These are phyloP conservation scores for Microdochium paspali DNA, from an alignment of 2,329 filamentous ascomycete genomes.

Conservation along the genomic window DNA sequence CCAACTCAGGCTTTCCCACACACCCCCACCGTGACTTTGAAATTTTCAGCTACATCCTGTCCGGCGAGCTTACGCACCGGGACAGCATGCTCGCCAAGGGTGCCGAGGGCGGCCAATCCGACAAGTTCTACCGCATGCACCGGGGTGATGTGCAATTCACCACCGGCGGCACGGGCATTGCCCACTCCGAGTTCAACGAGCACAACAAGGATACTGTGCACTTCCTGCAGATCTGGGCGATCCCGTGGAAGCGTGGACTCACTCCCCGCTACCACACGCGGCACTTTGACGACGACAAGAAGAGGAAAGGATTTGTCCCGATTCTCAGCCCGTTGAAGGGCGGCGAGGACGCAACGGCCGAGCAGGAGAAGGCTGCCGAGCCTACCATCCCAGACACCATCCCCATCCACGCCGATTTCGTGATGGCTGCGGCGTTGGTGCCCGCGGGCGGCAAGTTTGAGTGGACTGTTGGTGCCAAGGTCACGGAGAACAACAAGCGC, in stretches of 20 bases:
- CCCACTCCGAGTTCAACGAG: constrained; percentile 78
- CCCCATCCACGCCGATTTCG: constrained; percentile 74
- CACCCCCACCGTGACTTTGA: constrained; percentile 82
- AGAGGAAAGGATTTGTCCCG: constrained; percentile 59
- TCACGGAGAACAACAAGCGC: constrained; percentile 40
- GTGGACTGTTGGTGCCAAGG: constrained; percentile 60
- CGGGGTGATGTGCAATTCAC: constrained; percentile 86
- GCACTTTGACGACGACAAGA: constrained; percentile 63
- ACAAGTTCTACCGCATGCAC: constrained; percentile 62
- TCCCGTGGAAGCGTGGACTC: constrained; percentile 66
- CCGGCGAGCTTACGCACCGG: constrained; percentile 76
- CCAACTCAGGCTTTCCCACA: constrained; percentile 70
- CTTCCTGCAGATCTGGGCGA: constrained; percentile 83
- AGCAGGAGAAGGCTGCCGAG: constrained; percentile 55
- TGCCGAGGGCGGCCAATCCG: constrained; percentile 45
- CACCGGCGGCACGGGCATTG: constrained; percentile 71
- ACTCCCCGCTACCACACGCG: constrained; percentile 68
- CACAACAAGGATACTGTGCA: constrained; percentile 62
- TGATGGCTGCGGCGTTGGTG: constrained; percentile 73
- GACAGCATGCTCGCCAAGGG: constrained; percentile 74
- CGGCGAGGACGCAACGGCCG: constrained; percentile 49
- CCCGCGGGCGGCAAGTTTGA: constrained; percentile 54
- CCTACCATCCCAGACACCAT: constrained; percentile 59
- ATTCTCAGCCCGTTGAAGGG: constrained; percentile 69
- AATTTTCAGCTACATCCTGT: constrained; percentile 84